Conservation (phyloP, 345 rosid species). For the Mercurialis annua region DNA sequence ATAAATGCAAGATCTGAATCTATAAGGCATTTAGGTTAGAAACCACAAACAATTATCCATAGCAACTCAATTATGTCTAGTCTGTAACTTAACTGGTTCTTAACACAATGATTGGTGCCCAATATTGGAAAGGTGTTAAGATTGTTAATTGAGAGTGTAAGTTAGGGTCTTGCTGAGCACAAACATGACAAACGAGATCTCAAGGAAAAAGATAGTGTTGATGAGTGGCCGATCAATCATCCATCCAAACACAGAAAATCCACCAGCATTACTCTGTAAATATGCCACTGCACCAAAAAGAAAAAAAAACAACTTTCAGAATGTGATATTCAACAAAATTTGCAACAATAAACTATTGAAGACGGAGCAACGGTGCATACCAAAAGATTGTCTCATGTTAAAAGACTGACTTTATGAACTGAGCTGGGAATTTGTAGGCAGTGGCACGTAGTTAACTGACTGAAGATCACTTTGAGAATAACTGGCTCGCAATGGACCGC, state of each 20-base stretch:
- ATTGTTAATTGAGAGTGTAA: slow-evolving; percentile 14
- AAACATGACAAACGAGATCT: slow-evolving; percentile 29
- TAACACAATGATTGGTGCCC: too few species aligned
- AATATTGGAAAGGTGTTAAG: too few species aligned
- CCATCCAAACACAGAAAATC: slow-evolving; percentile 28
- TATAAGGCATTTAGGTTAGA: too few species aligned
- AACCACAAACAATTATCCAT: too few species aligned
- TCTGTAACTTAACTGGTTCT: too few species aligned
- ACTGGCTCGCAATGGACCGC: slow-evolving; percentile 1
- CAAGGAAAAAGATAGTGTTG: slow-evolving; percentile 32
- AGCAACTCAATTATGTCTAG: too few species aligned
- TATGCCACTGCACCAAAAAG: slow-evolving; percentile 25
- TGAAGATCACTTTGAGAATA: slow-evolving; percentile 29
- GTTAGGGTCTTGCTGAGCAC: slow-evolving; percentile 31
- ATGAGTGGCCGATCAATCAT: slow-evolving; percentile 28
- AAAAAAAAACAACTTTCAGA: neutral
- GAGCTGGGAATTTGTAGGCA: slow-evolving; percentile 17
- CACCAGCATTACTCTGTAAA: slow-evolving; percentile 29
- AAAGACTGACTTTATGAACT: slow-evolving; percentile 24
- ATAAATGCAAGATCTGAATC: too few species aligned
- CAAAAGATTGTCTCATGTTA: slow-evolving; percentile 39
- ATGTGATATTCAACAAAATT: neutral
- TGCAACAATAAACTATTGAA: neutral
- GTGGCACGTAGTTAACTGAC: slow-evolving; percentile 20
- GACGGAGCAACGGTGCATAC: slow-evolving; percentile 5